A percentile compares a stretch with the other conserved stretches of the same genome.
Conservation (phyloP, 495 filamentous ascomycete genomes). For the Aspergillus cristatus region DNA sequence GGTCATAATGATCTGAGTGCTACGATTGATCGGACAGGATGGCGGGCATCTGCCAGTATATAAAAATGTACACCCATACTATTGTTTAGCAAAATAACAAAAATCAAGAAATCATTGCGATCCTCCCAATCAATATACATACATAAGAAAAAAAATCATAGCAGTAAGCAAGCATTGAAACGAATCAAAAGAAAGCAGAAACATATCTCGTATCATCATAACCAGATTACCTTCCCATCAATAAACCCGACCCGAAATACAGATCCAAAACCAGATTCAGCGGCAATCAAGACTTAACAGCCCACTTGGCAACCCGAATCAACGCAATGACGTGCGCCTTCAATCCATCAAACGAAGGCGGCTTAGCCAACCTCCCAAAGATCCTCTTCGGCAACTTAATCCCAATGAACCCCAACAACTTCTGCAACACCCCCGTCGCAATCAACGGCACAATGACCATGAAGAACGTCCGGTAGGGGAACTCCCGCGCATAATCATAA, state of each 20-base stretch:
- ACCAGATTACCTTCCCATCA: no score
- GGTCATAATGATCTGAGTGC: conserved; percentile 17
- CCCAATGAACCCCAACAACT: conserved; percentile 64
- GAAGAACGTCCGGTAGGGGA: conserved; percentile 78
- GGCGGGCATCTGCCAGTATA: no score
- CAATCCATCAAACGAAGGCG: conserved; percentile 21
- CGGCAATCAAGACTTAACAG: conserved; percentile 23
- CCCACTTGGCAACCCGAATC: conserved; percentile 57
- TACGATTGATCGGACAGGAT: background rate
- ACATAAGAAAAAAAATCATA: no score
- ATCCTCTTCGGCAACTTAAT: conserved; percentile 57
- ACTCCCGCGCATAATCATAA: conserved; percentile 60
- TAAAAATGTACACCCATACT: no score
- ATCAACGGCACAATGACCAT: conserved; percentile 77
- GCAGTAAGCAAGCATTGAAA: no score
- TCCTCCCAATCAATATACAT: no score
- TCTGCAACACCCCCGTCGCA: conserved; percentile 67
- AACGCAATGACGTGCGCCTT: conserved; percentile 40
- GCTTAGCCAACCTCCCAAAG: conserved; percentile 29
- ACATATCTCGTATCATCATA: no score
- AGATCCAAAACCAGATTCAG: no score
- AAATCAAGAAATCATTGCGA: no score
- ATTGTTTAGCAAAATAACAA: no score
- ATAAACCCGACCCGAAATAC: no score
- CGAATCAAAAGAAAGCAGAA: no score